These are phyloP conservation scores for Komagataella ulmi DNA, from an alignment of 805 yeast genomes.

Conservation along the genomic window DNA sequence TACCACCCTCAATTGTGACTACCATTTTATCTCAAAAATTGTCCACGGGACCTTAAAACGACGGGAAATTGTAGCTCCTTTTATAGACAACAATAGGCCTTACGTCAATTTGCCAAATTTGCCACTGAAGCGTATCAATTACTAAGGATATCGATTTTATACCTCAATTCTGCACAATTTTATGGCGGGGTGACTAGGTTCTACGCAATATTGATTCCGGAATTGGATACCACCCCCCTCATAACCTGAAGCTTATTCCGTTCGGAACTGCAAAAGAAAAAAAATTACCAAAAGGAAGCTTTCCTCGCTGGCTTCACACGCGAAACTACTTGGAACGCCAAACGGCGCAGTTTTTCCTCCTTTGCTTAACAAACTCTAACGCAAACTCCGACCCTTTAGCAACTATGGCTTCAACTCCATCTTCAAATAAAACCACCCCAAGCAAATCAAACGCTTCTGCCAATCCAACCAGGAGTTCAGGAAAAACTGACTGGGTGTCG, in stretches of 20 bases:
- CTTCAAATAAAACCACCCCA: background rate
- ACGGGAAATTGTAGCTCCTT: background rate
- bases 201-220: background rate
- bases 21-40: background rate
- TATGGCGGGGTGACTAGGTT: no score
- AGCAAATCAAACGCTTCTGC: slow-evolving; percentile 1
- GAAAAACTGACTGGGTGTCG: slow-evolving; percentile 2
- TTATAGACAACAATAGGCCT: no score
- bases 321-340: background rate
- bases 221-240: background rate
- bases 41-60: background rate
- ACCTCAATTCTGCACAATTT: no score
- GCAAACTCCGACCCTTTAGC: background rate
- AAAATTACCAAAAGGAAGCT: background rate
- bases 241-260: background rate
- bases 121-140: no score
- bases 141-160: no score
- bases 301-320: background rate
- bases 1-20: slow-evolving; percentile 13
- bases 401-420: background rate
- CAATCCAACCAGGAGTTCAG: slow-evolving; percentile 4
- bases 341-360: background rate
- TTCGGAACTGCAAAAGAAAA: background rate
- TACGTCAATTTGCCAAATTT: no score
- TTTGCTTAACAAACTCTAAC: background rate